phyloP scores from a whole-genome alignment of 257 asterid genomes.

The Prunella vulgaris region DNA sequence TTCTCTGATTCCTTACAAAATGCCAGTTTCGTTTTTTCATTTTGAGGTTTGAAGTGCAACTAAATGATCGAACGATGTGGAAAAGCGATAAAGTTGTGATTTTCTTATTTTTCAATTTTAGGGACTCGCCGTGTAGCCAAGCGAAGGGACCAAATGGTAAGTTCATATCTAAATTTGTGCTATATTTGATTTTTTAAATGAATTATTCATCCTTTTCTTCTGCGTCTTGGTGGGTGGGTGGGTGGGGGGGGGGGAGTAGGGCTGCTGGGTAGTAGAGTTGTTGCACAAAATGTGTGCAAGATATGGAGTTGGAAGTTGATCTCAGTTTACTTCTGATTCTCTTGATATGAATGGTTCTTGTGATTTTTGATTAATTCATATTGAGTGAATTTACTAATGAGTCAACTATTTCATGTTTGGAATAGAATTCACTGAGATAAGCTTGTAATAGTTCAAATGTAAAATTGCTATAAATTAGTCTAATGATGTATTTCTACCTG shows the following conservation, averaged over 20 bases:
- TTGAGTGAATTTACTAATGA: not conserved
- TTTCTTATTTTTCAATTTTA: constrained; percentile 12
- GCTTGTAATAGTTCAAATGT: not conserved
- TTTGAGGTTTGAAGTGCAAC: not conserved
- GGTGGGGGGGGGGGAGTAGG: too few species aligned
- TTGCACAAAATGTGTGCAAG: too few species aligned
- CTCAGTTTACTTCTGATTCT: not conserved
- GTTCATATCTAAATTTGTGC: not conserved
- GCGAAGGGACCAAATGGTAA: constrained; percentile 48
- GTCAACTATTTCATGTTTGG: not conserved
- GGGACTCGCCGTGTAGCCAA: constrained; percentile 28
- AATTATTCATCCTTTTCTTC: not conserved
- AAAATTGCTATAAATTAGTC: not conserved
- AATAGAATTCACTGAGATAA: not conserved
- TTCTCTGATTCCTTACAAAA: not conserved
- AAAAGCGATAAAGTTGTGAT: constrained; percentile 5
- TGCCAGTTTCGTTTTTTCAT: not conserved
- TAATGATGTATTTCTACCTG: not conserved
- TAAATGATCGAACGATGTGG: not conserved
- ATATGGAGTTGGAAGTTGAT: constrained; percentile 2
- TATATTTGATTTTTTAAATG: not conserved
- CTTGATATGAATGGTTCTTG: not conserved
- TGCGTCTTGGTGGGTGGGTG: not conserved
- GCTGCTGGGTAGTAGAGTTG: too few species aligned
- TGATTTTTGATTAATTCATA: not conserved